Base-by-base conservation (phyloP, 2,329 filamentous ascomycete genomes). In the Pseudogymnoascus sp. region DNA sequence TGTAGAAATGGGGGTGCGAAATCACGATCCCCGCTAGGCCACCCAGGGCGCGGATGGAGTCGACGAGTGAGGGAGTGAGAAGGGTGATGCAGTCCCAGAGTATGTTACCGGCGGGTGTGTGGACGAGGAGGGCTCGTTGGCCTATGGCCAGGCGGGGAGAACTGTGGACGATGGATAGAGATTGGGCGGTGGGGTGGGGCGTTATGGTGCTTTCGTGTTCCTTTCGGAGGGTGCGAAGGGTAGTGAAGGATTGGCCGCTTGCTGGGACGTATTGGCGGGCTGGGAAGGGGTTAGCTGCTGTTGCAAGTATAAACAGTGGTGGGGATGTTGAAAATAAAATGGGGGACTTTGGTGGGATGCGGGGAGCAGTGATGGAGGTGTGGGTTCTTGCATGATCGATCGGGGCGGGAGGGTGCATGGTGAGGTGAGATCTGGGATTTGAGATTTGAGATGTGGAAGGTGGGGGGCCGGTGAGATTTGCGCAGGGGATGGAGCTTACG, bases 1-100 rank as follows among this genome's bases (percentile, higher is more conserved):
- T 85, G 74, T 90, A 94, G 74, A 89, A 95, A 71, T 95, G 90
- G 59, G 90, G 90, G 73, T 95, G 89, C 9, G 81, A 86, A 64
- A 92, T 90, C 66, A 85, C 84, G 50, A 94, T 91, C 0, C 86
- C 89, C 34, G 76, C 76, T 11, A 95, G 69, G 0, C 88, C 88
- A 43, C 89, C 89, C 6, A 85, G 76, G 0, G 69, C 70, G 5
- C 80, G 77, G 67, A 93, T 83, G 61, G 73, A 71, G 0, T 74
- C 69, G 0, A 89, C 73, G 0, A 89, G 92, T 3, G 79, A 78
- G 1, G 79, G 73, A 70, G 92, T 87, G 2, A 94, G 75, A 65
- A 85, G 83, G 0, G 88, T 81, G 61, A 94, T 77, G 64, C 87
- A 85, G 72, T 94, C 90, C 90, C 90, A 95, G 1, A 94, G 80